Evolutionary conservation across 2,329 filamentous ascomycete species (phyloP).

Genomic region (Xylariaceae sp.): DNA sequence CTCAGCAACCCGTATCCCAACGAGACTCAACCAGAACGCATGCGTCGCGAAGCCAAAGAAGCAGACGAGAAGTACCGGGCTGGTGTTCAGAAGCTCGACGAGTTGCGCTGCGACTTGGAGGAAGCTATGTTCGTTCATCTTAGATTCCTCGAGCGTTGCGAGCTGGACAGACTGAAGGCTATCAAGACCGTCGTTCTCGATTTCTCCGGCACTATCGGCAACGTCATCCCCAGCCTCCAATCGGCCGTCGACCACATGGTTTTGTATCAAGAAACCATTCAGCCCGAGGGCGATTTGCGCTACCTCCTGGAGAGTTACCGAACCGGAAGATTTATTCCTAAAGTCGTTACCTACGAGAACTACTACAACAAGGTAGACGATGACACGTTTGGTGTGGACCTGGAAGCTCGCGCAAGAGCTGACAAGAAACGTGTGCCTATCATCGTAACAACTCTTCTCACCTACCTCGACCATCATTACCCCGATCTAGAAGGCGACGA

Average conservation of each 20-base stretch:
- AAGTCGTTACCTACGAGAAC: conserved; percentile 91
- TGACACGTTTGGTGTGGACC: conserved; percentile 94
- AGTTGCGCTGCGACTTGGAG: conserved; percentile 88
- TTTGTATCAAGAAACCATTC: conserved; percentile 98
- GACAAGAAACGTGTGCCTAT: conserved; percentile 94
- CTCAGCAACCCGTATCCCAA: conserved; percentile 87
- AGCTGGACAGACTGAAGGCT: conserved; percentile 90
- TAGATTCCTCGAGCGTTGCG: conserved; percentile 94
- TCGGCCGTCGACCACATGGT: conserved; percentile 98
- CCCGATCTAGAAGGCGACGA: conserved; percentile 96
- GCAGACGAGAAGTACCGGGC: conserved; percentile 91
- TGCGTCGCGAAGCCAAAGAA: conserved; percentile 84
- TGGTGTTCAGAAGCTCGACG: conserved; percentile 78
- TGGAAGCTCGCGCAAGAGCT: conserved; percentile 88
- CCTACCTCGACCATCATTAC: conserved; percentile 93
- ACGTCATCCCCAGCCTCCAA: conserved; percentile 93
- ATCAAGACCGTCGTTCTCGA: conserved; percentile 98
- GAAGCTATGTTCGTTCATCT: conserved; percentile 90
- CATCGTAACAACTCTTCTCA: conserved; percentile 86
- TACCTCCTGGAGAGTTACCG: conserved; percentile 96
- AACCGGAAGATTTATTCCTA: conserved; percentile 86
- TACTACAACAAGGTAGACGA: conserved; percentile 98
- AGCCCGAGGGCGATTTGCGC: conserved; percentile 80
- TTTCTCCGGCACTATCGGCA: conserved; percentile 95
- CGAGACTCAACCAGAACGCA: conserved; percentile 79